These are phyloP conservation scores for Tagetes erecta DNA, from an alignment of 129 eudicot species.

Conservation along the genomic window DNA sequence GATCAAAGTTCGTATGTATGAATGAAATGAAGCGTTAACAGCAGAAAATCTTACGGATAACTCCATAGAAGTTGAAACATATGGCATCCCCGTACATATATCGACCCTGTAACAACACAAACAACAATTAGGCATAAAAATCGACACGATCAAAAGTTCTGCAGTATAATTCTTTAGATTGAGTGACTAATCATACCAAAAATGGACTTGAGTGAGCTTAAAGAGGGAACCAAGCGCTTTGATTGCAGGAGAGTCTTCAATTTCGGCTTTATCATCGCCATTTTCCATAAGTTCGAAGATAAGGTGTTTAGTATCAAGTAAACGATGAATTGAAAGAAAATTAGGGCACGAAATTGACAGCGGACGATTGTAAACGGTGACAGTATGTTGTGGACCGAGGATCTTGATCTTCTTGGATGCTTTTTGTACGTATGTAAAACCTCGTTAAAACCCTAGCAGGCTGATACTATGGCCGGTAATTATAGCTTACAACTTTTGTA, in stretches of 20 bases:
- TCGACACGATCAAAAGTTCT: background rate
- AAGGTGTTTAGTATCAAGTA: slow-evolving; percentile 10
- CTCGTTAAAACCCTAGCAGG: background rate
- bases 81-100: slow-evolving; percentile 30
- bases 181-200: slow-evolving; percentile 43
- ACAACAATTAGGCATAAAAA: slow-evolving; percentile 14
- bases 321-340: background rate
- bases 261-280: slow-evolving; percentile 19
- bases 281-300: slow-evolving; percentile 27
- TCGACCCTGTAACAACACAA: slow-evolving; percentile 35
- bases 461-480: no score
- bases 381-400: background rate
- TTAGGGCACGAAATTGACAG: slow-evolving; percentile 7
- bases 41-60: slow-evolving; percentile 13
- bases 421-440: slow-evolving; percentile 6
- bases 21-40: background rate
- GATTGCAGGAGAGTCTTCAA: slow-evolving; percentile 50
- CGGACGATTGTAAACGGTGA: background rate
- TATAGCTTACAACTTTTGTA: no score
- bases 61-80: slow-evolving; percentile 24
- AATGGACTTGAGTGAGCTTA: slow-evolving; percentile 68
- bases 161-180: background rate
- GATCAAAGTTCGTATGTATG: background rate
- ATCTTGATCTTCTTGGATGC: background rate
- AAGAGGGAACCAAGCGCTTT: slow-evolving; percentile 78